These are phyloP conservation scores for Carex parvula DNA, from an alignment of 176 grass and related monocot species.

Conservation along the genomic window DNA sequence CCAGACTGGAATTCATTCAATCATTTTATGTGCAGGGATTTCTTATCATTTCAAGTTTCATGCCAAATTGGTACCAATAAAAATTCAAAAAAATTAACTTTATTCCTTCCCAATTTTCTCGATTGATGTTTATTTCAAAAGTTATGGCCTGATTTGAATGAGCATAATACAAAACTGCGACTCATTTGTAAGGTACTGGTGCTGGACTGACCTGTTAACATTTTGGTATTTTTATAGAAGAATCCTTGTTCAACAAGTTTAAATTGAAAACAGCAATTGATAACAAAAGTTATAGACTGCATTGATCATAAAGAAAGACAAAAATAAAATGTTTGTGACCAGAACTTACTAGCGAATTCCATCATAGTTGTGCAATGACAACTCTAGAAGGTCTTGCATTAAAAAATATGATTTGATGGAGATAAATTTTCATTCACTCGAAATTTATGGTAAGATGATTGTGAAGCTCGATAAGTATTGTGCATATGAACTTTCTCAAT, in stretches of 20 bases:
- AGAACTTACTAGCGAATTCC: conserved; percentile 73
- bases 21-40: conserved; percentile 23
- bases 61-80: background rate
- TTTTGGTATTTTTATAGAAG: background rate
- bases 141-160: background rate
- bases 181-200: background rate
- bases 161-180: background rate
- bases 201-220: background rate
- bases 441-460: conserved; percentile 87
- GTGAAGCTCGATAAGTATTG: conserved; percentile 82
- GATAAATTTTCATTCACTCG: conserved; percentile 57
- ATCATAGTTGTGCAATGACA: conserved; percentile 92
- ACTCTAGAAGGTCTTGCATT: conserved; percentile 84
- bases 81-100: background rate
- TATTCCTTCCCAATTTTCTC: background rate
- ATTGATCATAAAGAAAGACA: background rate
- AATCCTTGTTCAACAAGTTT: background rate
- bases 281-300: background rate
- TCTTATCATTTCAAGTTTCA: background rate
- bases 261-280: conserved; percentile 2
- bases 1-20: conserved; percentile 50
- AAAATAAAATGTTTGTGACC: background rate
- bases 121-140: background rate
- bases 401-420: conserved; percentile 65
- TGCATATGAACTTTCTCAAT: conserved; percentile 76